Conservation (phyloP, 1,284 basidiomycete species). For the Coriolopsis trogii region DNA sequence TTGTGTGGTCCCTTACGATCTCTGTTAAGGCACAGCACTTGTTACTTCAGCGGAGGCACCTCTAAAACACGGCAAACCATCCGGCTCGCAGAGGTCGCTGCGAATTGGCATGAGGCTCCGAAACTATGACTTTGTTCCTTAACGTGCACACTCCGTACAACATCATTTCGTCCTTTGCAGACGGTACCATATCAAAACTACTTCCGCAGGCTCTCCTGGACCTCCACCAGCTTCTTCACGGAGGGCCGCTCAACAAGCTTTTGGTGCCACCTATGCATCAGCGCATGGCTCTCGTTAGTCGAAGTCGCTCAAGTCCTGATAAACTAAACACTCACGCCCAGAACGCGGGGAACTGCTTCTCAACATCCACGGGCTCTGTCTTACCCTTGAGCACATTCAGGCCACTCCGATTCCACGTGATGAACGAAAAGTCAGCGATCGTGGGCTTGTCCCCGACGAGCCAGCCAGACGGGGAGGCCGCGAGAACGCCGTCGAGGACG, state of each 20-base stretch:
- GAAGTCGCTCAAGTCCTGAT: neutral
- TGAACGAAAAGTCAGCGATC: conserved; percentile 28
- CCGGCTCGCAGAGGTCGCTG: too few species aligned
- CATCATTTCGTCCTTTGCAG: neutral
- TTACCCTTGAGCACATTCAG: conserved; percentile 10
- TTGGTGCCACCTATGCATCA: conserved; percentile 14
- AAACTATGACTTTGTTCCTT: too few species aligned
- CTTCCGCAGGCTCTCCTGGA: conserved; percentile 1
- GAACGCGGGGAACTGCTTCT: conserved; percentile 22
- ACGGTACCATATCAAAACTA: neutral
- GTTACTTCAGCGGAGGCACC: too few species aligned
- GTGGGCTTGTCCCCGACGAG: conserved; percentile 27
- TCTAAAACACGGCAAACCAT: too few species aligned
- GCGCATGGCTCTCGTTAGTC: too few species aligned
- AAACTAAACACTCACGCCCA: conserved; percentile 11
- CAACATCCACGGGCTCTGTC: conserved; percentile 7
- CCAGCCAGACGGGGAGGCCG: conserved; percentile 19
- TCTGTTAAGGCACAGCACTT: too few species aligned
- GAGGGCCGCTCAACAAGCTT: conserved; percentile 8
- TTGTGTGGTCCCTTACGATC: too few species aligned
- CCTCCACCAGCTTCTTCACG: conserved; percentile 5
- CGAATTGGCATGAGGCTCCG: too few species aligned
- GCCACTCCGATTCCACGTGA: conserved; percentile 21
- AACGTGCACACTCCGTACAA: too few species aligned
- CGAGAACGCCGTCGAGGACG: conserved; percentile 26